Percentiles rank a stretch among this genome's conserved stretches.
phyloP scores from a whole-genome alignment of 2,329 filamentous ascomycete species.

The Colletotrichum gigasporum region DNA sequence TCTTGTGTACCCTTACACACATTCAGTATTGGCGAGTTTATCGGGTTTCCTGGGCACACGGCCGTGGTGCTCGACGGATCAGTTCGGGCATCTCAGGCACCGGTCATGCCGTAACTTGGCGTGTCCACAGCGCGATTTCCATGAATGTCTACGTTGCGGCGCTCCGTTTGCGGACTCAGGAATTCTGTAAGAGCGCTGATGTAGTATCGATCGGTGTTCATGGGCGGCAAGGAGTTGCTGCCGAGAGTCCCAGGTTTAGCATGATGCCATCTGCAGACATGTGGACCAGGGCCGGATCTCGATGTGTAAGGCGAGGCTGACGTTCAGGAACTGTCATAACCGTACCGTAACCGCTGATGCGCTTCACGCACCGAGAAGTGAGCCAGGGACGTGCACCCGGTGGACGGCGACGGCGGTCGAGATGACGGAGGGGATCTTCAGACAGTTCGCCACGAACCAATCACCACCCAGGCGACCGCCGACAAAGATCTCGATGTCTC shows the following conservation, averaged over 20 bases:
- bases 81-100: too few relatives aligned
- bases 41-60: too few relatives aligned
- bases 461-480: neutral
- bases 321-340: neutral
- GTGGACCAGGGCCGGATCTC: neutral
- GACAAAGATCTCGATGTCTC: neutral
- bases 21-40: too few relatives aligned
- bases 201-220: neutral
- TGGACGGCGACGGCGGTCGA: neutral
- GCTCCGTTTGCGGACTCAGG: too few relatives aligned
- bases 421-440: slow-evolving; percentile 20
- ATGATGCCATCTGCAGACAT: neutral
- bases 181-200: too few relatives aligned
- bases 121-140: too few relatives aligned
- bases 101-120: too few relatives aligned
- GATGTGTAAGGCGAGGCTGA: neutral
- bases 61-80: too few relatives aligned
- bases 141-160: too few relatives aligned
- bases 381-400: neutral
- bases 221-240: neutral
- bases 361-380: neutral
- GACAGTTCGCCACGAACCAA: neutral
- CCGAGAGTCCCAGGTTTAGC: neutral
- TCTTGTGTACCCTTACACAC: neutral
- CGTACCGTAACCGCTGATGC: neutral